Percentiles rank a stretch among this genome's conserved stretches.
Conservation (phyloP, 2,329 filamentous ascomycete genomes). For the Neonectria punicea region DNA sequence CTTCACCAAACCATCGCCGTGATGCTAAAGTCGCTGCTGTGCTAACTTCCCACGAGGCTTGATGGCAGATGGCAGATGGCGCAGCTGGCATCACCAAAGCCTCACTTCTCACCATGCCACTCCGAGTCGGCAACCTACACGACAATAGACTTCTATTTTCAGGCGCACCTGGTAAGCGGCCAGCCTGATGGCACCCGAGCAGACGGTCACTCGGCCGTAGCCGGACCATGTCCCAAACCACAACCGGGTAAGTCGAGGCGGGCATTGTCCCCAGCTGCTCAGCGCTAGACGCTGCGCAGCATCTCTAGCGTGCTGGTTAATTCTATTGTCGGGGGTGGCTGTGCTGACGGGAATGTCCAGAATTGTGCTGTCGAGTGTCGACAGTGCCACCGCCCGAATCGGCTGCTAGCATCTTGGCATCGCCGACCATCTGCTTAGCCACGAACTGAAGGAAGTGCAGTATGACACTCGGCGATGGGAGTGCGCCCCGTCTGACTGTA, state of each 20-base stretch:
- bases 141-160: not conserved
- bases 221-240: not conserved
- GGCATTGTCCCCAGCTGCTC: not conserved
- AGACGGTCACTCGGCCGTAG: not conserved
- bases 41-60: not conserved
- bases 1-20: not conserved
- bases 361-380: not conserved
- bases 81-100: not conserved
- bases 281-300: not conserved
- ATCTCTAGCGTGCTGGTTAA: not conserved
- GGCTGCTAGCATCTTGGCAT: not conserved
- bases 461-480: not conserved
- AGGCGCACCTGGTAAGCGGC: not conserved
- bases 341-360: not conserved
- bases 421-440: not conserved
- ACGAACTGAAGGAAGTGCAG: not conserved
- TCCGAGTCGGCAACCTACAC: not conserved
- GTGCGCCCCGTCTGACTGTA: slow-evolving; percentile 2
- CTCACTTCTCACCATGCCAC: not conserved
- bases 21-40: not conserved
- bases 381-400: slow-evolving; percentile 2
- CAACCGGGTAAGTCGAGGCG: not conserved
- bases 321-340: not conserved
- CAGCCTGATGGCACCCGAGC: not conserved
- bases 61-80: not conserved